phyloP scores from a whole-genome alignment of 192 early-diverging fungal genomes.

The Coemansia sp. region DNA sequence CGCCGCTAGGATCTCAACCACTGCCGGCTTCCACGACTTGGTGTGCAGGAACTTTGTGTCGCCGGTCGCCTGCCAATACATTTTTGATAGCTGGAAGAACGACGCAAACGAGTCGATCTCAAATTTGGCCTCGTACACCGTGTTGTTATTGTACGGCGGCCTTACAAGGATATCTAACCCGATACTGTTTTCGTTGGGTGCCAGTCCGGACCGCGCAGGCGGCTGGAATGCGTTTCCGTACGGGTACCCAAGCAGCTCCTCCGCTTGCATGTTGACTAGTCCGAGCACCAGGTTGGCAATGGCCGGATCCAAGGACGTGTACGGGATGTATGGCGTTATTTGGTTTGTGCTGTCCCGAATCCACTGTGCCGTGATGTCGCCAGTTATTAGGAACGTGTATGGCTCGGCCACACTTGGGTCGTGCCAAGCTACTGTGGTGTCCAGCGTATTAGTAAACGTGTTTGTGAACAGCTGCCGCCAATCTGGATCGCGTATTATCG shows the following conservation, averaged over 20 bases:
- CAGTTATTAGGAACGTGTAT: constrained; percentile 68
- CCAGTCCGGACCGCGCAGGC: constrained; percentile 45
- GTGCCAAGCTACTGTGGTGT: constrained; percentile 68
- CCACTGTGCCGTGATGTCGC: constrained; percentile 74
- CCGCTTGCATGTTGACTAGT: constrained; percentile 60
- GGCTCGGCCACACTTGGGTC: constrained; percentile 30
- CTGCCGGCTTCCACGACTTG: constrained; percentile 54
- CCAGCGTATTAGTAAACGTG: constrained; percentile 68
- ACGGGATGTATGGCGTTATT: constrained; percentile 58
- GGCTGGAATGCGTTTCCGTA: constrained; percentile 71
- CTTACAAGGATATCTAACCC: constrained; percentile 17
- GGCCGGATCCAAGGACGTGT: constrained; percentile 30
- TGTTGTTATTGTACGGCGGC: constrained; percentile 26
- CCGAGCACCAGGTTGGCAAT: constrained; percentile 58
- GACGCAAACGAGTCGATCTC: constrained; percentile 70
- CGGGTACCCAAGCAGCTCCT: constrained; percentile 39
- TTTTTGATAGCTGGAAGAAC: constrained; percentile 59
- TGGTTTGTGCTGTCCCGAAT: constrained; percentile 73
- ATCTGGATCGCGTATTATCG: constrained; percentile 55
- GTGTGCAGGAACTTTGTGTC: constrained; percentile 43
- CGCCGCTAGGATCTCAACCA: constrained; percentile 40
- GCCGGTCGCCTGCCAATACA: constrained; percentile 57
- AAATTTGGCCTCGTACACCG: constrained; percentile 62
- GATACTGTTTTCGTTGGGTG: constrained; percentile 30
- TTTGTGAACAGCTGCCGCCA: constrained; percentile 60